Evolutionary conservation across 2,329 filamentous ascomycete genomes (phyloP).

Genomic region (Daldinia sp.): DNA sequence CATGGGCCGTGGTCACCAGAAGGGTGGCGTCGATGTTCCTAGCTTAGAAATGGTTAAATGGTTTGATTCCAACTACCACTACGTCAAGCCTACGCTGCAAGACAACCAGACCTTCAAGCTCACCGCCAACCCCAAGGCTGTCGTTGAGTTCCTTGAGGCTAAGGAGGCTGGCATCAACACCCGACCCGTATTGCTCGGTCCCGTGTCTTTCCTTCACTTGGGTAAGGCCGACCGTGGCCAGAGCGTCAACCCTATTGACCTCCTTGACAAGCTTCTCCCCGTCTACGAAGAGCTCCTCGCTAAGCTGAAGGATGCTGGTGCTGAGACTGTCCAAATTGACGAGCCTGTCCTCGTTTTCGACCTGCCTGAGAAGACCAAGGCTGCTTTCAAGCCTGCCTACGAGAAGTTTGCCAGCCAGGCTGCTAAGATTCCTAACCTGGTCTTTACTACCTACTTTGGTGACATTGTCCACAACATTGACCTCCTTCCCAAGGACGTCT

Average conservation of each 20-base stretch:
- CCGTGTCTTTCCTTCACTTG: slow-evolving; percentile 96
- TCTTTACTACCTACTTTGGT: slow-evolving; percentile 98
- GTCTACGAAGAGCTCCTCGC: slow-evolving; percentile 92
- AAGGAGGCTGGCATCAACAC: slow-evolving; percentile 95
- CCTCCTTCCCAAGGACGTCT: slow-evolving; percentile 78
- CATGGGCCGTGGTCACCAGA: slow-evolving; percentile 99
- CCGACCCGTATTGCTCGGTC: slow-evolving; percentile 92
- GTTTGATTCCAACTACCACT: slow-evolving; percentile 99
- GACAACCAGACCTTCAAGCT: slow-evolving; percentile 98
- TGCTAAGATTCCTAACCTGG: slow-evolving; percentile 83
- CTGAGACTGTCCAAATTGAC: slow-evolving; percentile 96
- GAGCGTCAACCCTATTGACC: slow-evolving; percentile 89
- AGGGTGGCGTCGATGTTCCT: slow-evolving; percentile 90
- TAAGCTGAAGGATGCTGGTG: slow-evolving; percentile 95
- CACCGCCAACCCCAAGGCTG: slow-evolving; percentile 85
- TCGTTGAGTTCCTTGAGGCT: slow-evolving; percentile 93
- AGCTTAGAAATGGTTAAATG: slow-evolving; percentile 99
- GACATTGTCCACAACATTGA: slow-evolving; percentile 99
- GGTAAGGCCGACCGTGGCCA: slow-evolving; percentile 98
- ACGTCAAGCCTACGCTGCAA: slow-evolving; percentile 98
- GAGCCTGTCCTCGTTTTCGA: slow-evolving; percentile 98
- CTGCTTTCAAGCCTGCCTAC: slow-evolving; percentile 97
- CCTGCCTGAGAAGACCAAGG: slow-evolving; percentile 87
- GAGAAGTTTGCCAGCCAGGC: slow-evolving; percentile 83
- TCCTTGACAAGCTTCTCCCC: slow-evolving; percentile 91